Percentiles rank a stretch among this genome's conserved stretches.
Conservation (phyloP, 441 rosid species). For the Eugenia klotzschiana region DNA sequence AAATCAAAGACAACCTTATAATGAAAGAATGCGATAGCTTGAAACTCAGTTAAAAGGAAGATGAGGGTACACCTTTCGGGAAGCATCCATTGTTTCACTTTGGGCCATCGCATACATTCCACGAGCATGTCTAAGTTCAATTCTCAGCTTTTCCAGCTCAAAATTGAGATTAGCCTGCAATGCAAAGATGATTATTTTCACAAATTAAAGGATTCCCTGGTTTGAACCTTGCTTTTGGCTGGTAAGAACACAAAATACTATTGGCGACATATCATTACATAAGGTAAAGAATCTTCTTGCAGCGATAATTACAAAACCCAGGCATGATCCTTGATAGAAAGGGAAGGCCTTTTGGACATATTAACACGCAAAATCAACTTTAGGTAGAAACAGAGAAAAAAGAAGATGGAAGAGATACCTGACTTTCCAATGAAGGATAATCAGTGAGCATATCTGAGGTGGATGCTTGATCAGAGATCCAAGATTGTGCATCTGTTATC, state of each 20-base stretch:
- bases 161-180: slow-evolving; percentile 42
- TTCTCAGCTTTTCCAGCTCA: slow-evolving; percentile 76
- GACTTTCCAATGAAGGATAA: slow-evolving; percentile 11
- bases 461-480: slow-evolving; percentile 40
- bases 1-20: background rate
- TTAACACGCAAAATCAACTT: background rate
- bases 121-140: slow-evolving; percentile 64
- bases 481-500: slow-evolving; percentile 28
- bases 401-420: slow-evolving; percentile 1
- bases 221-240: background rate
- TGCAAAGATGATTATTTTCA: background rate
- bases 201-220: background rate
- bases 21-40: background rate
- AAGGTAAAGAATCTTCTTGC: background rate
- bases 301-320: background rate
- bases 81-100: slow-evolving; percentile 61
- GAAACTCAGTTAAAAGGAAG: background rate
- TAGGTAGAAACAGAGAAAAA: background rate
- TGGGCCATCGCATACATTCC: slow-evolving; percentile 67
- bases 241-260: background rate
- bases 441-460: slow-evolving; percentile 34
- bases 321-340: background rate
- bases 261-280: background rate
- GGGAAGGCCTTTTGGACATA: background rate
- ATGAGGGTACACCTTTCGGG: slow-evolving; percentile 41